A percentile compares a stretch with the other conserved stretches of the same genome.
These are phyloP conservation scores for Aureobasidium sp. DNA, from an alignment of 2,329 filamentous ascomycete genomes.

Conservation along the genomic window DNA sequence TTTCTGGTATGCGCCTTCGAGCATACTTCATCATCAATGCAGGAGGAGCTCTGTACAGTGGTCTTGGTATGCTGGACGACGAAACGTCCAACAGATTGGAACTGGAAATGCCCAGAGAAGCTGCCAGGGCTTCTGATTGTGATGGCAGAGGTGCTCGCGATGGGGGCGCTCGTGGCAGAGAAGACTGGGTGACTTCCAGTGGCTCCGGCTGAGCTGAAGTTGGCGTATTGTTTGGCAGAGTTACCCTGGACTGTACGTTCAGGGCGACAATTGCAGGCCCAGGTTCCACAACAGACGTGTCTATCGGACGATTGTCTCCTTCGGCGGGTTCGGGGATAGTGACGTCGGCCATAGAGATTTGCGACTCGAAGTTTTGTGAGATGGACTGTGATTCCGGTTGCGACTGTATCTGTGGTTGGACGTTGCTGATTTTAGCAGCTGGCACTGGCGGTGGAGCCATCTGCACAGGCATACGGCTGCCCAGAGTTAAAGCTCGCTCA, in stretches of 20 bases:
- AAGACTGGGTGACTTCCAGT: background rate
- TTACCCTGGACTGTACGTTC: background rate
- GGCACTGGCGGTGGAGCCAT: background rate
- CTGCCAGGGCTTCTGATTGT: background rate
- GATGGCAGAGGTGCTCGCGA: background rate
- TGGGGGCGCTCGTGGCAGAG: background rate
- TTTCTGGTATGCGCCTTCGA: conserved; percentile 29
- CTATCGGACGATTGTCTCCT: no score
- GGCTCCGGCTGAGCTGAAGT: background rate
- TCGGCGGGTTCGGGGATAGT: background rate
- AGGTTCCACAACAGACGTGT: no score
- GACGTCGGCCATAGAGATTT: background rate
- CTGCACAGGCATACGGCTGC: background rate
- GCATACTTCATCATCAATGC: conserved; percentile 18
- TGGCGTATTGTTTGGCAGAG: background rate
- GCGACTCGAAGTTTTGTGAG: background rate
- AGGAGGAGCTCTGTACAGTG: conserved; percentile 1
- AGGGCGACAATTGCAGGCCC: background rate
- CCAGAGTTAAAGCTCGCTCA: background rate
- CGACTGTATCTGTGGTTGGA: background rate
- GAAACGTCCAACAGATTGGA: background rate
- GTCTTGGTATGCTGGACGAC: background rate
- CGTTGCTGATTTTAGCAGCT: background rate
- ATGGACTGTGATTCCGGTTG: background rate
- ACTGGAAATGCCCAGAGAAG: conserved; percentile 16